Conservation (phyloP, 202 grass and related monocot genomes). For the Digitaria exilis region DNA sequence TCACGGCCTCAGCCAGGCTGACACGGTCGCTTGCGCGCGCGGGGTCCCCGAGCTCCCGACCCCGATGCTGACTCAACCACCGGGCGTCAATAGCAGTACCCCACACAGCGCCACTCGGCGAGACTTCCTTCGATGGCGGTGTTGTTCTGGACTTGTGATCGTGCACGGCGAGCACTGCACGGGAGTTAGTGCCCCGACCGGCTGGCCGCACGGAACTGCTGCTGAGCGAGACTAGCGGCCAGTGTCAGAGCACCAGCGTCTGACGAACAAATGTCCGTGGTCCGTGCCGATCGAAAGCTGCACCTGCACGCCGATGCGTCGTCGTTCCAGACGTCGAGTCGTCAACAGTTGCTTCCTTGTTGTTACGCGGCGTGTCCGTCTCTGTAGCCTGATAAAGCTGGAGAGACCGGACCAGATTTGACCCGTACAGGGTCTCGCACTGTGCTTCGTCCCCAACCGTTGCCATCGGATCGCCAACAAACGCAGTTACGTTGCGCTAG, state of each 20-base stretch:
- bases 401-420: constrained; percentile 42
- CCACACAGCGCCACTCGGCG: neutral
- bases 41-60: neutral
- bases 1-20: neutral
- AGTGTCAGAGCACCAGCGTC: too few relatives aligned
- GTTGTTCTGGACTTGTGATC: too few relatives aligned
- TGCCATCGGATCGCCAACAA: neutral
- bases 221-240: neutral
- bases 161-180: too few relatives aligned
- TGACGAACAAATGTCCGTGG: constrained; percentile 15
- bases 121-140: too few relatives aligned
- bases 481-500: neutral
- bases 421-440: neutral
- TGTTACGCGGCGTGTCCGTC: constrained; percentile 1
- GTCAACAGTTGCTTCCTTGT: constrained; percentile 11
- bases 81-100: neutral
- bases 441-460: neutral
- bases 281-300: neutral
- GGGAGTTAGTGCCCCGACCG: too few relatives aligned
- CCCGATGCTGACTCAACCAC: neutral
- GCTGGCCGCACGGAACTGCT: neutral
- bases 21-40: neutral
- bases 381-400: neutral
- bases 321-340: neutral
- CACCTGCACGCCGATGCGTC: neutral